Evolutionary conservation across 2,329 filamentous ascomycete genomes (phyloP).

Genomic region (Scedosporium boydii): DNA sequence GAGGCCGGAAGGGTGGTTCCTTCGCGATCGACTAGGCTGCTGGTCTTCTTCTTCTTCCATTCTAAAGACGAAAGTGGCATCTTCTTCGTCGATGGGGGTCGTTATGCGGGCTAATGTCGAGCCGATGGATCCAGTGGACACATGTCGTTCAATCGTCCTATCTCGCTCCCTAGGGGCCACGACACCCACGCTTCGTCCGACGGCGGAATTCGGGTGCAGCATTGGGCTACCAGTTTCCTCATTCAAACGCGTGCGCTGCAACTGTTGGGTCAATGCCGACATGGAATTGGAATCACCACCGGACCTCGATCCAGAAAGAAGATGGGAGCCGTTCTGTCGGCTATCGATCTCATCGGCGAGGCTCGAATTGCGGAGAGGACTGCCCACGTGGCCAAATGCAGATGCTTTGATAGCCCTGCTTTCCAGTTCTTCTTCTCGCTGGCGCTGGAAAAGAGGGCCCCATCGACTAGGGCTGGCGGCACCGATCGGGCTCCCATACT

Average conservation of each 20-base stretch:
- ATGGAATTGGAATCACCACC: constrained; percentile 43
- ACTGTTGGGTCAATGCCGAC: constrained; percentile 51
- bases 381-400: constrained; percentile 58
- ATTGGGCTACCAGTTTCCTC: constrained; percentile 38
- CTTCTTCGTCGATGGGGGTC: constrained; percentile 57
- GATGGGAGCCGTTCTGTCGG: constrained; percentile 11
- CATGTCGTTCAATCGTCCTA: constrained; percentile 43
- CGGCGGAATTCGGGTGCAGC: constrained; percentile 38
- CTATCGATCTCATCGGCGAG: constrained; percentile 43
- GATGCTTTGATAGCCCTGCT: constrained; percentile 29
- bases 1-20: constrained; percentile 37
- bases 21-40: constrained; percentile 33
- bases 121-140: constrained; percentile 49
- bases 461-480: constrained; percentile 52
- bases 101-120: constrained; percentile 48
- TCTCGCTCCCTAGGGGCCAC: constrained; percentile 25
- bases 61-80: constrained; percentile 53
- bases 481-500: constrained; percentile 50
- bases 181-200: constrained; percentile 28
- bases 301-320: constrained; percentile 30
- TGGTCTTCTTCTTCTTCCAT: constrained; percentile 56
- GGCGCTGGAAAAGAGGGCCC: constrained; percentile 50
- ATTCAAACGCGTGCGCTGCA: constrained; percentile 48
- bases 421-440: constrained; percentile 39
- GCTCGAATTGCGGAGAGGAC: constrained; percentile 53